phyloP scores from a whole-genome alignment of 1,284 basidiomycete species.

The Agaricales sp. region DNA sequence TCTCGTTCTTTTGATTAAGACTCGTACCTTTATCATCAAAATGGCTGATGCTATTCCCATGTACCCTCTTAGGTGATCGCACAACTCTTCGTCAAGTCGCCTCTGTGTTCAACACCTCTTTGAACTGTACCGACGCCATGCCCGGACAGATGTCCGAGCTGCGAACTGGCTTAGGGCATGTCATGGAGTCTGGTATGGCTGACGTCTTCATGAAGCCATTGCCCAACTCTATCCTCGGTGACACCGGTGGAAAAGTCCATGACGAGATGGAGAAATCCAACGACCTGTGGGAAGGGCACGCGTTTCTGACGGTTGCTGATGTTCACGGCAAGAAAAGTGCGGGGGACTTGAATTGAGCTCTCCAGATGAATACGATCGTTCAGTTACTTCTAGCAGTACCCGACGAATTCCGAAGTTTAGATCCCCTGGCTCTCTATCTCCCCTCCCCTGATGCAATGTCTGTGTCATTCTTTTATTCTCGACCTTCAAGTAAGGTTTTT shows the following conservation, averaged over 20 bases:
- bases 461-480: no score
- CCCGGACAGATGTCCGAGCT: background rate
- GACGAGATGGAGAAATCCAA: background rate
- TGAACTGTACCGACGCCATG: background rate
- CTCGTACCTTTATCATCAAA: no score
- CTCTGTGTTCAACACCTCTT: background rate
- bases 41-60: no score
- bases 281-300: background rate
- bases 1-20: no score
- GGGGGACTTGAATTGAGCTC: no score
- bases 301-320: background rate
- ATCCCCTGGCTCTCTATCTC: no score
- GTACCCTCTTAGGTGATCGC: conserved; percentile 1
- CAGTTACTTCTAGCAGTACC: no score
- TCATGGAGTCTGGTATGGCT: background rate
- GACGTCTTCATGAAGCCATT: background rate
- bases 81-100: background rate
- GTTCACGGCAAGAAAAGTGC: no score
- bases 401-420: no score
- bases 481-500: no score
- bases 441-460: no score
- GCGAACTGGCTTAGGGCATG: background rate
- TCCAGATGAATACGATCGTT: no score
- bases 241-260: background rate
- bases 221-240: background rate